phyloP scores from a whole-genome alignment of 129 eudicot genomes.

The Artemisia annua region DNA sequence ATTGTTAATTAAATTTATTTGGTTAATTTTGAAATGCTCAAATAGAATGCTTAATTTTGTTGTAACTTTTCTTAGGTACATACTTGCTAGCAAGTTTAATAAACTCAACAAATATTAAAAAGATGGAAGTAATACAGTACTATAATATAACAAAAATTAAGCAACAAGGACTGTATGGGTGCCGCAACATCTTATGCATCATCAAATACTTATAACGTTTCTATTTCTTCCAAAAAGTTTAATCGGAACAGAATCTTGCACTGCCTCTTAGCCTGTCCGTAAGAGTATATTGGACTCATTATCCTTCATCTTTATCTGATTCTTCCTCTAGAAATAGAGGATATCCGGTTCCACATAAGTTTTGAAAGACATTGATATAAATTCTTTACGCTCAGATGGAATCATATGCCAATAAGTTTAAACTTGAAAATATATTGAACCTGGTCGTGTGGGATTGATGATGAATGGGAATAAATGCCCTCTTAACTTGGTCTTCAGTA shows the following conservation, averaged over 20 bases:
- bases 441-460: conserved; percentile 18
- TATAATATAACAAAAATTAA: too few species aligned
- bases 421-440: neutral
- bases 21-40: too few species aligned
- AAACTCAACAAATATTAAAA: too few species aligned
- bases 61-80: too few species aligned
- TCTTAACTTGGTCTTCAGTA: neutral
- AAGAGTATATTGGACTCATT: neutral
- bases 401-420: neutral
- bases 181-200: too few species aligned
- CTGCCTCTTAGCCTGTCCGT: neutral
- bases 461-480: neutral
- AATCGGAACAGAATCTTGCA: neutral
- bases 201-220: too few species aligned
- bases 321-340: neutral
- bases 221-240: neutral
- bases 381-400: neutral
- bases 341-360: neutral
- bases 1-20: too few species aligned
- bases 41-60: too few species aligned
- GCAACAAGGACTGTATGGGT: too few species aligned
- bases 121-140: too few species aligned
- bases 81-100: too few species aligned
- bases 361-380: neutral
- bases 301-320: neutral